Evolutionary conservation across 768 basidiomycete genomes (phyloP), one percentile per base, ranked within the genome.

Genomic region (Arthromyces matolae): DNA sequence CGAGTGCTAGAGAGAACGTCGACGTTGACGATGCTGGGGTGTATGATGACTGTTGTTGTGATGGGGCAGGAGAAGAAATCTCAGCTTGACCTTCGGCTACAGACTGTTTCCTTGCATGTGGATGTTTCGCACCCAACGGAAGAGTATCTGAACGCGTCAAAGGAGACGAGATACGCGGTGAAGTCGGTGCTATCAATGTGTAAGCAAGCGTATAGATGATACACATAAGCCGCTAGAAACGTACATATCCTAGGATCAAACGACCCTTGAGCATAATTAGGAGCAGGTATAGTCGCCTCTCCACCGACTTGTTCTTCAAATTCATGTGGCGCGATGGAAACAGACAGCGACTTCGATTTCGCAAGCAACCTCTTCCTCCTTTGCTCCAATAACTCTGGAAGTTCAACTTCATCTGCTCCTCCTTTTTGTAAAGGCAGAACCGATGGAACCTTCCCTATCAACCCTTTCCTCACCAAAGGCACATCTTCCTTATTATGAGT

Each of bases 81-180:
- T 66, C 62, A 8, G 67, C 54, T 41, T 69, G 67, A 14, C 77
- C 79, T 54, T 85, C 83, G 9, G 81, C 48, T 3, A 87, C 64
- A 14, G 87, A 90, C 16, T 80, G 72, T 61, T 89, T 90, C 27
- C 88, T 79, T 0, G 85, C 88, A 52, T 90, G 88, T 0, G 88
- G 88, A 57, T 90, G 88, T 33, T 78, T 73, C 1, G 79, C 68
- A 1, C 78, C 69, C 0, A 84, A 67, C 5, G 77, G 68, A 20
- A 85, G 73, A 8, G 75, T 58, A 35, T 77, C 66, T 2, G 75
- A 77, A 13, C 81, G 79, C 6, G 76, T 62, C 32, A 82, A 61
- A 14, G 78, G 71, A 5, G 79, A 74, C 3, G 71, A 60, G 12
- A 66, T 55, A 37, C 64, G 65, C 40, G 70, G 64, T n/a, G 69